Base-by-base conservation (phyloP, 2,329 filamentous ascomycete genomes). In the Camillea tinctor region DNA sequence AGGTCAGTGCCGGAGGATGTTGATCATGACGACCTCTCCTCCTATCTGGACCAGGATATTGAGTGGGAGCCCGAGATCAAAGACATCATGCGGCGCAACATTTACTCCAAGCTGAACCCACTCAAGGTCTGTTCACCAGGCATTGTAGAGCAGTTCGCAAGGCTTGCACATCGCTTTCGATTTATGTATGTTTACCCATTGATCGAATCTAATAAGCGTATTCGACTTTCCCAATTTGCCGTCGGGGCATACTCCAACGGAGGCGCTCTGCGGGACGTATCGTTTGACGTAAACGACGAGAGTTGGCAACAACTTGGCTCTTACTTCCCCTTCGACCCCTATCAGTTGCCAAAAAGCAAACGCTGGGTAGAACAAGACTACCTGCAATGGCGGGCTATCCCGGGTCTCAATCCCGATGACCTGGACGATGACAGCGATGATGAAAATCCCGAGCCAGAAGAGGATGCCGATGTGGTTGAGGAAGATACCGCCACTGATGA, bases 311-410 rank as follows among this genome's bases (percentile, higher is more conserved):
- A 97, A 74, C 83, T 99, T 1, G 93, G 98, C 68, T 91, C 93
- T 0, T 97, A 96, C 74, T 99, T 98, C 71, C 95, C 95, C 0
- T 99, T 99, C 71, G 95, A 99, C 72, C 96, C 96, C 2, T 99
- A 98, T 74, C 90, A 94, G 70, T 80, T 99, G 54, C 93, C 93
- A 0, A 81, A 87, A 66, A 97, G 93, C 74, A 92, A 91, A 75
- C 84, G 87, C 60, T 98, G 95, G 96, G 78, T 99, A 13, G 89
- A 93, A 63, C 83, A 85, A 20, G 90, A 96, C 71, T 97, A 97
- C 71, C 83, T 94, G 26, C 82, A 88, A 55, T 97, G 92, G 91
- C 85, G 86, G 64, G 84, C 88, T 4, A 85, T 96, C 40, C 87
- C 88, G 0, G 91, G 90, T 0, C 76, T 93, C 11, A 82, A 81